A percentile compares a stretch with the other conserved stretches of the same genome.
Conservation (phyloP, 352 stramenopile genomes). For the Phytophthora citricola region DNA sequence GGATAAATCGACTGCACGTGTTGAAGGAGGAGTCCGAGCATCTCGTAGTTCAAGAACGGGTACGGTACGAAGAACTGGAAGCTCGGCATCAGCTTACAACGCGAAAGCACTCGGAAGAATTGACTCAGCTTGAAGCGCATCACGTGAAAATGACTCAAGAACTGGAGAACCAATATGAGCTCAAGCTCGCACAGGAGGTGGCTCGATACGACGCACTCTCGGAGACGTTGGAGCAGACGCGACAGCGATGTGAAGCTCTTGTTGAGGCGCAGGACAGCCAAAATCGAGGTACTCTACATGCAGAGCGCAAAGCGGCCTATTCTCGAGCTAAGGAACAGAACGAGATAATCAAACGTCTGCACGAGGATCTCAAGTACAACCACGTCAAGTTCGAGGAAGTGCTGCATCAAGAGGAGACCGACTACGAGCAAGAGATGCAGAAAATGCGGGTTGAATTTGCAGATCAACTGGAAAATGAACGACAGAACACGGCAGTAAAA, state of each 20-base stretch:
- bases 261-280: slow-evolving; percentile 84
- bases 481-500: slow-evolving; percentile 83
- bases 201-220: slow-evolving; percentile 87
- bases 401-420: slow-evolving; percentile 77
- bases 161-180: slow-evolving; percentile 94
- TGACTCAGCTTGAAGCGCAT: slow-evolving; percentile 75
- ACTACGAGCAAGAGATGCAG: slow-evolving; percentile 83
- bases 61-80: slow-evolving; percentile 85
- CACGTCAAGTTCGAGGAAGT: slow-evolving; percentile 89
- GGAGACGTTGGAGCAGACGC: slow-evolving; percentile 89
- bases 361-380: slow-evolving; percentile 89
- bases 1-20: slow-evolving; percentile 81
- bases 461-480: slow-evolving; percentile 67
- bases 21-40: slow-evolving; percentile 83
- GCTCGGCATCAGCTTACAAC: slow-evolving; percentile 66
- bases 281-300: slow-evolving; percentile 62
- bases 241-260: slow-evolving; percentile 89
- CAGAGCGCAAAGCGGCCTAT: slow-evolving; percentile 71
- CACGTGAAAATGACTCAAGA: slow-evolving; percentile 89
- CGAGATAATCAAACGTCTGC: slow-evolving; percentile 83
- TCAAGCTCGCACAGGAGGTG: slow-evolving; percentile 90
- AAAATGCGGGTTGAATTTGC: slow-evolving; percentile 66
- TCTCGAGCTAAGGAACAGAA: slow-evolving; percentile 80
- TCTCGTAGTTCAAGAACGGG: slow-evolving; percentile 76
- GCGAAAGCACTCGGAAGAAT: slow-evolving; percentile 80